phyloP scores from a whole-genome alignment of 1,284 basidiomycete species.

The Trichosporon sp. region DNA sequence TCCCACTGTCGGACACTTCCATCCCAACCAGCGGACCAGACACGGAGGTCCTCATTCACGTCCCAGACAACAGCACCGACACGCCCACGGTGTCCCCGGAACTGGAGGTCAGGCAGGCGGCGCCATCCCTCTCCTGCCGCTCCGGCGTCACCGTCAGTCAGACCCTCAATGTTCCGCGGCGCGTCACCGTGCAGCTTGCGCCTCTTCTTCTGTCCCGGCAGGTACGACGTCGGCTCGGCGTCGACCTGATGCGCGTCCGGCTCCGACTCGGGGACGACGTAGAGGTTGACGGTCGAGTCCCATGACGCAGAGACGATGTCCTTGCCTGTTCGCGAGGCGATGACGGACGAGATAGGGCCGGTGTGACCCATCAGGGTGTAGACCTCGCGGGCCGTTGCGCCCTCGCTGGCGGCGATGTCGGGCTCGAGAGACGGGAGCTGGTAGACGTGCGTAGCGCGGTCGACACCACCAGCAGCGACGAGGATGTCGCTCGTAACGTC shows the following conservation, averaged over 20 bases:
- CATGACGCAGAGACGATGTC: slow-evolving; percentile 74
- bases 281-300: slow-evolving; percentile 78
- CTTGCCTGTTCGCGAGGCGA: slow-evolving; percentile 62
- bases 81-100: slow-evolving; percentile 53
- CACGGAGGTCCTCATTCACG: slow-evolving; percentile 37
- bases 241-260: slow-evolving; percentile 53
- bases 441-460: slow-evolving; percentile 72
- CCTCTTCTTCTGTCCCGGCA: slow-evolving; percentile 63
- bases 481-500: slow-evolving; percentile 57
- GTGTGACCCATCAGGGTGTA: slow-evolving; percentile 72
- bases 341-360: slow-evolving; percentile 69
- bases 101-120: slow-evolving; percentile 47
- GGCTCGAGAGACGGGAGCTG: slow-evolving; percentile 59
- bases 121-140: slow-evolving; percentile 51
- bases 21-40: slow-evolving; percentile 59
- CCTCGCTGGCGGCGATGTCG: slow-evolving; percentile 49
- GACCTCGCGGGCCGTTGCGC: slow-evolving; percentile 60
- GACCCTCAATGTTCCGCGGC: slow-evolving; percentile 59
- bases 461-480: slow-evolving; percentile 77
- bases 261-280: slow-evolving; percentile 50
- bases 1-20: slow-evolving; percentile 60
- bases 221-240: slow-evolving; percentile 51
- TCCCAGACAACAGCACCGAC: slow-evolving; percentile 54
- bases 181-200: slow-evolving; percentile 55
- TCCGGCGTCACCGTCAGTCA: slow-evolving; percentile 48